Evolutionary conservation across 2,329 filamentous ascomycete species (phyloP).

Genomic region (Aspergillus unguis): DNA sequence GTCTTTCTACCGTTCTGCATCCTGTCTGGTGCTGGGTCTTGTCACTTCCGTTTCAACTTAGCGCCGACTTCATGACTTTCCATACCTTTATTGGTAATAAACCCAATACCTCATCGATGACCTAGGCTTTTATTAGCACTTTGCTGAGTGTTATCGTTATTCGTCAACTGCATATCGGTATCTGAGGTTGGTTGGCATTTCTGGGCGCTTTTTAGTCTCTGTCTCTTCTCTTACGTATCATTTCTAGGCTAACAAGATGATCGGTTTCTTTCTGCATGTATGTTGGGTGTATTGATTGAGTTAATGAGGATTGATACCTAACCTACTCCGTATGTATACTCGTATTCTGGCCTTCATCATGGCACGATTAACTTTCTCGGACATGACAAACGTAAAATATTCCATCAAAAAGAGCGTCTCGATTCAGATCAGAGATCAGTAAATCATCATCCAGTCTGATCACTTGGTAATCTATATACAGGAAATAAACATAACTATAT

Average conservation of each 20-base stretch:
- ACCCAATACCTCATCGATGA: not conserved
- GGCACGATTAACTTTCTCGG: not conserved
- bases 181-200: constrained; percentile 17
- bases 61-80: not conserved
- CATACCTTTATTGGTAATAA: no score
- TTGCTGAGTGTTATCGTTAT: not conserved
- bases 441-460: not conserved
- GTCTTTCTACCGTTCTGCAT: not conserved
- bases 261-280: constrained; percentile 1
- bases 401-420: not conserved
- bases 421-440: not conserved
- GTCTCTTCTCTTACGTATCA: not conserved
- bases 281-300: not conserved
- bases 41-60: not conserved
- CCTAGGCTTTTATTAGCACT: not conserved
- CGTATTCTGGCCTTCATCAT: not conserved
- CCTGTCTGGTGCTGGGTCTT: not conserved
- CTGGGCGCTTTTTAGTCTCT: constrained; percentile 7
- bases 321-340: not conserved
- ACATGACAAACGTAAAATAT: not conserved
- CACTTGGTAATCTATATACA: no score
- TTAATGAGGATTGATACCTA: not conserved
- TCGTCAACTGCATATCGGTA: constrained; percentile 13
- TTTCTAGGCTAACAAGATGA: constrained; percentile 4
- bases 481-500: no score